Base-by-base conservation (phyloP, 2,329 filamentous ascomycete species). In the Colletotrichum trifolii region DNA sequence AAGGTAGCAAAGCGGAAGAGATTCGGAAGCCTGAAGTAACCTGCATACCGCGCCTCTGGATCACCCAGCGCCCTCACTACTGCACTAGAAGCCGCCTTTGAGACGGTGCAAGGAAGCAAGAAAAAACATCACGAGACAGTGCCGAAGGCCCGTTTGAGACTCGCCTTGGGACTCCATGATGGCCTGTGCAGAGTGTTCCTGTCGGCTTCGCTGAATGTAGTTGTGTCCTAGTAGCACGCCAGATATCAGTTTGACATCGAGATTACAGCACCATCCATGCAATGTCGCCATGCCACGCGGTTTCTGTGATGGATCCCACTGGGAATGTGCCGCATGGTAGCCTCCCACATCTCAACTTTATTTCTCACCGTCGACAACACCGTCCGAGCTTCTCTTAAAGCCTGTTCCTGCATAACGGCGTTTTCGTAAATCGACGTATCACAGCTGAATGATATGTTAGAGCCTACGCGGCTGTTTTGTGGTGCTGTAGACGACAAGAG, bases 351-450 rank as follows among this genome's bases (percentile, higher is more conserved):
- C 52, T 43, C 39, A 38, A 46, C 40, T 48, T 38, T 40, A 34
- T 12, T 40, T 6, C 50, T 34, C 17, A 48, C 33, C 36, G 33
- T 54, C 57, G 25, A 60, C 45, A 17, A 34, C 25, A 61, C 52
- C 57, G 45, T n/a, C 17, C 50, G 50, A 35, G 34, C 45, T 45
- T 46, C 25, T n/a, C 13, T 13, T 15, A 50, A 33, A 34, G 3
- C 25, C 25, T 36, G 40, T 56, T 47, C 40, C 50, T 65, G 58
- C 40, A 56, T 48, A 8, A 8, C 17, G 39, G 17, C 17, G 38
- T 35, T 25, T 25, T 53, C 62, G 62, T 65, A 65, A 56, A 42
- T 45, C 13, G 38, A 39, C 62, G 62, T 65, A 65, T 65, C 52
- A 62, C 52, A 45, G 33, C n/a, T 12, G 17, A 15, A 17, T 15